These are phyloP conservation scores for Prunus armeniaca DNA, from an alignment of 306 rosid genomes.

Conservation along the genomic window DNA sequence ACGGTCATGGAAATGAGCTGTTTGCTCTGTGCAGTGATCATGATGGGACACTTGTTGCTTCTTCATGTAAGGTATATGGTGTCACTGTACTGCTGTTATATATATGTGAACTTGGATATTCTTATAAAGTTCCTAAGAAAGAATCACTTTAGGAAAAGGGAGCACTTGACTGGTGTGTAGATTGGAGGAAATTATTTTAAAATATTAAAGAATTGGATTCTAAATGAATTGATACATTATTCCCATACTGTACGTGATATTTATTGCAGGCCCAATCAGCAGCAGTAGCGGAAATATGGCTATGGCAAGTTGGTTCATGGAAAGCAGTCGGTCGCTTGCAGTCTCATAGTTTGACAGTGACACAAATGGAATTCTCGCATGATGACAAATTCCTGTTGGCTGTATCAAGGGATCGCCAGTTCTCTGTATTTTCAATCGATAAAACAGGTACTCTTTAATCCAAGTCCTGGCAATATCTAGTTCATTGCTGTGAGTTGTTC, in stretches of 20 bases:
- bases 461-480: background rate
- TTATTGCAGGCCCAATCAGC: conserved; percentile 79
- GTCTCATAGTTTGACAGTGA: conserved; percentile 87
- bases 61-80: conserved; percentile 84
- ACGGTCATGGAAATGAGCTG: conserved; percentile 96
- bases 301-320: conserved; percentile 95
- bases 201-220: background rate
- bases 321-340: conserved; percentile 77
- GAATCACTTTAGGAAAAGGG: background rate
- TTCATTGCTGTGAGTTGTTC: too few species aligned
- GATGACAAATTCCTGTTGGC: conserved; percentile 74
- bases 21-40: conserved; percentile 87
- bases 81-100: conserved; percentile 8
- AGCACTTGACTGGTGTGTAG: background rate
- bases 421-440: conserved; percentile 62
- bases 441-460: conserved; percentile 51
- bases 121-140: background rate
- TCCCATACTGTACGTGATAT: background rate
- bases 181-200: background rate
- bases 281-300: conserved; percentile 85
- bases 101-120: background rate
- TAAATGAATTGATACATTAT: conserved; percentile 6
- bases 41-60: conserved; percentile 82
- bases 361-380: conserved; percentile 83
- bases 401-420: conserved; percentile 96